These are phyloP conservation scores for Aspergillus sp. DNA, from an alignment of 2,329 filamentous ascomycete genomes.

Conservation along the genomic window DNA sequence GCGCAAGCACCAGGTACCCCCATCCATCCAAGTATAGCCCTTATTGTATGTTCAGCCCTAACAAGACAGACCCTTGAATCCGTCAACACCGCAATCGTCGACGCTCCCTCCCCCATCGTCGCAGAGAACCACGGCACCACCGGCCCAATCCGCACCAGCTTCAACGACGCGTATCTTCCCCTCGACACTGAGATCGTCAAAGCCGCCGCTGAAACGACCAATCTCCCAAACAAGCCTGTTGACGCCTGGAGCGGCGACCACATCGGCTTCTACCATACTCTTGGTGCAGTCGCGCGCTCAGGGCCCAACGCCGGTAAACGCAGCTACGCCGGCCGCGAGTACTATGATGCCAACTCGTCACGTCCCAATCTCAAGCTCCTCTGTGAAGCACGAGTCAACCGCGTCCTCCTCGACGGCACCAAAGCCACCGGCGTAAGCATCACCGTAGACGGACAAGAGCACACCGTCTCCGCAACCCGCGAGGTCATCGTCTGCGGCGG, in stretches of 20 bases:
- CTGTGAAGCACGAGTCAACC: constrained; percentile 46
- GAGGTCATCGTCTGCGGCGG: constrained; percentile 64
- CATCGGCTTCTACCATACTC: constrained; percentile 39
- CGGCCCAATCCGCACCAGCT: constrained; percentile 2
- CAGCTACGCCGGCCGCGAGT: constrained; percentile 44
- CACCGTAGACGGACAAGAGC: neutral
- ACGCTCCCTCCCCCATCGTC: neutral
- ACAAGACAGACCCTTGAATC: constrained; percentile 17
- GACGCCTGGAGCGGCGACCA: constrained; percentile 39
- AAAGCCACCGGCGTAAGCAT: constrained; percentile 34
- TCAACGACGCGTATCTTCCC: constrained; percentile 2
- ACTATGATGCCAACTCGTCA: constrained; percentile 33
- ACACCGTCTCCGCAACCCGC: constrained; percentile 28
- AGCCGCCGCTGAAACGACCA: constrained; percentile 16
- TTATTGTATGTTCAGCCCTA: neutral
- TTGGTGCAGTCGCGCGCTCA: constrained; percentile 28
- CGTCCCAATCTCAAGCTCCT: constrained; percentile 50
- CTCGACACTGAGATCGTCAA: constrained; percentile 22
- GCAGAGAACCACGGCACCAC: constrained; percentile 3
- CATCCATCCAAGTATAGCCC: neutral
- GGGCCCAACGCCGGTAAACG: constrained; percentile 26
- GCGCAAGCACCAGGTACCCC: constrained; percentile 16
- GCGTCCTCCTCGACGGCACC: constrained; percentile 17
- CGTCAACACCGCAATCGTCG: neutral
- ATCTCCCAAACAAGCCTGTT: constrained; percentile 4